A percentile compares a stretch with the other conserved stretches of the same genome.
Evolutionary conservation across 305 asterid genomes (phyloP).

Genomic region (Fraxinus velutina): DNA sequence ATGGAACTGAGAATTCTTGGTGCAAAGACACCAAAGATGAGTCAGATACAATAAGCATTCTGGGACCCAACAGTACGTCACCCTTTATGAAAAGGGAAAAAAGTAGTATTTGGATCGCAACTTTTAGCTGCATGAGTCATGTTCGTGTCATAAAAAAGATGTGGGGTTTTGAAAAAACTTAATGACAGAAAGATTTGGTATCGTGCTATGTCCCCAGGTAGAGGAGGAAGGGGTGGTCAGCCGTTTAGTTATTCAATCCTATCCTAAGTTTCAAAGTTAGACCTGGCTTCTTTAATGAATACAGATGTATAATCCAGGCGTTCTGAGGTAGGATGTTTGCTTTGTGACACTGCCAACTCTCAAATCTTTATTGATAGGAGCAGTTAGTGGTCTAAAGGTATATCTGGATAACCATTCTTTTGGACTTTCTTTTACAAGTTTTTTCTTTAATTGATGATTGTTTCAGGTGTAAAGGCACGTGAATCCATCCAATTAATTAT

Average conservation of each 20-base stretch:
- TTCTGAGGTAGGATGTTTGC: conserved; percentile 13
- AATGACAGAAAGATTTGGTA: not conserved
- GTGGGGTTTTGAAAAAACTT: not conserved
- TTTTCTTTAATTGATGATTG: not conserved
- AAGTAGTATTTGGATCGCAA: not conserved
- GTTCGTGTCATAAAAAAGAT: conserved; percentile 20
- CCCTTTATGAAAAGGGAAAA: conserved; percentile 9
- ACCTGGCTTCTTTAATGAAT: not conserved
- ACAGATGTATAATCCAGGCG: not conserved
- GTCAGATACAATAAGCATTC: not conserved
- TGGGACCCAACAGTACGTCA: not conserved
- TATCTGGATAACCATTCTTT: not conserved
- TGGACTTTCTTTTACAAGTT: not conserved
- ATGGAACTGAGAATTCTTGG: not conserved
- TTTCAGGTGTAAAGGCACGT: not conserved
- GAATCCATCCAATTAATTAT: not conserved
- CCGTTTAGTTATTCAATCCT: not conserved
- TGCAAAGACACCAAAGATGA: not conserved
- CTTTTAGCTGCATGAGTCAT: conserved; percentile 28
- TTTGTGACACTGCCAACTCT: conserved; percentile 11
- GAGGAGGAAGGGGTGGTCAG: not conserved
- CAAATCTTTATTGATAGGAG: not conserved
- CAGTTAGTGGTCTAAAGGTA: not conserved
- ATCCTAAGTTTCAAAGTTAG: not conserved
- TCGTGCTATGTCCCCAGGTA: not conserved